A percentile compares a stretch with the other conserved stretches of the same genome.
These are phyloP conservation scores for Clarkia xantiana DNA, from an alignment of 345 rosid genomes.

Conservation along the genomic window DNA sequence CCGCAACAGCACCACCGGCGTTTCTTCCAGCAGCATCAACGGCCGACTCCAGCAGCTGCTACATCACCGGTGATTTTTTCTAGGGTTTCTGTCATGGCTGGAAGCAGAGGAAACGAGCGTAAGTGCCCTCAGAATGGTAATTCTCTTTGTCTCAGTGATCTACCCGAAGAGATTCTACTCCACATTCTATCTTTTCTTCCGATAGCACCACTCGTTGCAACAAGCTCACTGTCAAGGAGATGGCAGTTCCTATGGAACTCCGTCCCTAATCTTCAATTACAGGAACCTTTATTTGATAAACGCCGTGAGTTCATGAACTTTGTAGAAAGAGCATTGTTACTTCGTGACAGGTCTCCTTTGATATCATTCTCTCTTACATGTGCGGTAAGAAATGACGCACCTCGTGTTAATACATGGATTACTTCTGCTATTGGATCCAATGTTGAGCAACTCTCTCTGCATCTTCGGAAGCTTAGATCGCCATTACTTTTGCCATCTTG, in stretches of 20 bases:
- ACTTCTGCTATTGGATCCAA: no score
- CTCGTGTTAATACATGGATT: constrained; percentile 2
- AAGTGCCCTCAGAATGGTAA: background rate
- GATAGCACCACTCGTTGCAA: background rate
- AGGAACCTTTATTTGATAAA: background rate
- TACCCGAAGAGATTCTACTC: constrained; percentile 6
- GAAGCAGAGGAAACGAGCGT: no score
- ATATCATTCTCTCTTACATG: constrained; percentile 2
- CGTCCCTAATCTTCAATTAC: background rate
- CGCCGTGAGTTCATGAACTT: constrained; percentile 2
- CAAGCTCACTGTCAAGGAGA: constrained; percentile 6
- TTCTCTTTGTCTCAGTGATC: background rate
- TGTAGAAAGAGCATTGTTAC: constrained; percentile 8
- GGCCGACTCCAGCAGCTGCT: no score
- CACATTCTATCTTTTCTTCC: no score
- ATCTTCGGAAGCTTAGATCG: no score
- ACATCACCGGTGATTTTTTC: no score
- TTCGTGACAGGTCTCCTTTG: background rate
- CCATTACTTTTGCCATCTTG: no score
- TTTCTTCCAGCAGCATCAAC: no score
- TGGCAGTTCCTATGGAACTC: constrained; percentile 8
- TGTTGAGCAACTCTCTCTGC: no score
- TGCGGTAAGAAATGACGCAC: background rate
- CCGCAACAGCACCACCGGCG: no score
- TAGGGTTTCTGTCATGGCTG: no score